These are phyloP conservation scores for Earliella scabrosa DNA, from an alignment of 1,284 basidiomycete species.

Conservation along the genomic window DNA sequence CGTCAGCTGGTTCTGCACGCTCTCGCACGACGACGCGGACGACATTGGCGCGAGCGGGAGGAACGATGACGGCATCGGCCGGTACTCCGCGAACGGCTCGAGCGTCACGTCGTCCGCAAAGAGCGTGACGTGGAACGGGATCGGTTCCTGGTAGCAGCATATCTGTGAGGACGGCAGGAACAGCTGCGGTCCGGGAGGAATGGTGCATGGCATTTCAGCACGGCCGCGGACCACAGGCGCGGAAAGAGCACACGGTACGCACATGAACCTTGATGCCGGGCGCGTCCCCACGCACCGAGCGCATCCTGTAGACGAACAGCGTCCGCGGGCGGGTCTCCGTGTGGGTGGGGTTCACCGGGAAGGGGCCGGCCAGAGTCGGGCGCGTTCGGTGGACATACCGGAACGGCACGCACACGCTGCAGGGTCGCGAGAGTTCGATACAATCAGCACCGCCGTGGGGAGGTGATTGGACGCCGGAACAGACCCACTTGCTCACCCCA, in stretches of 20 bases:
- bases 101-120: slow-evolving; percentile 32
- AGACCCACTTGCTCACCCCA: slow-evolving; percentile 25
- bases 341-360: slow-evolving; percentile 17
- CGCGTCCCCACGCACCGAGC: slow-evolving; percentile 10
- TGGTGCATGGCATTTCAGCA: not conserved
- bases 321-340: slow-evolving; percentile 25
- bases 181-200: slow-evolving; percentile 25
- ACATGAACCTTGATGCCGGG: slow-evolving; percentile 28
- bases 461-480: not conserved
- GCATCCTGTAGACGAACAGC: slow-evolving; percentile 25
- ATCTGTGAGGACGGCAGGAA: slow-evolving; percentile 34
- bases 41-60: slow-evolving; percentile 28
- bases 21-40: slow-evolving; percentile 15
- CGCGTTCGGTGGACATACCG: slow-evolving; percentile 24
- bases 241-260: not conserved
- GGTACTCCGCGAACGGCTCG: slow-evolving; percentile 30
- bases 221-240: not conserved
- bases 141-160: slow-evolving; percentile 32
- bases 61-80: slow-evolving; percentile 31
- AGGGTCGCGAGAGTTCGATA: slow-evolving; percentile 3
- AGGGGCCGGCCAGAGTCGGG: slow-evolving; percentile 27
- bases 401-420: slow-evolving; percentile 20
- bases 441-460: slow-evolving; percentile 6
- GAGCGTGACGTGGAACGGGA: slow-evolving; percentile 35
- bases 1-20: slow-evolving; percentile 15